A percentile compares a stretch with the other conserved stretches of the same genome.
phyloP scores from a whole-genome alignment of 768 basidiomycete genomes.

The Sutorius australiensis region DNA sequence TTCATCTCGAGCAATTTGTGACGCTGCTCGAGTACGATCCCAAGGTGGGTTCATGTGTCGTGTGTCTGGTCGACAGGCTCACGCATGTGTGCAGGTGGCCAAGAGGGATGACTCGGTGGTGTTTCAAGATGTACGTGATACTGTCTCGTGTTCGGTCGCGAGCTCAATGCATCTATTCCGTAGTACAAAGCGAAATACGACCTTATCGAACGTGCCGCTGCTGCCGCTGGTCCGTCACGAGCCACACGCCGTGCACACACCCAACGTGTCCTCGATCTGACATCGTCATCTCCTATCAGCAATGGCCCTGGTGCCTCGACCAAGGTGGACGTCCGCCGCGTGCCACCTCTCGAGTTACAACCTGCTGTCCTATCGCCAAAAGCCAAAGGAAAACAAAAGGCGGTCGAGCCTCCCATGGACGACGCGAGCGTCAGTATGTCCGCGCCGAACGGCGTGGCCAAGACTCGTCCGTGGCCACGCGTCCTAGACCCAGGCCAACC shows the following conservation, averaged over 20 bases:
- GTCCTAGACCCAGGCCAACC: not conserved
- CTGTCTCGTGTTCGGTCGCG: not conserved
- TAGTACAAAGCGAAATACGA: constrained; percentile 64
- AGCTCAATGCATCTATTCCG: constrained; percentile 3
- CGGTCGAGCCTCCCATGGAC: constrained; percentile 14
- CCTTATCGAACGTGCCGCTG: constrained; percentile 47
- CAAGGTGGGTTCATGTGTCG: constrained; percentile 38
- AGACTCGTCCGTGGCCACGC: constrained; percentile 8
- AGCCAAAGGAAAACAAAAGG: constrained; percentile 33
- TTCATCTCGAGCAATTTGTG: constrained; percentile 82
- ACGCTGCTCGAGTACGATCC: constrained; percentile 78
- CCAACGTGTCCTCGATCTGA: constrained; percentile 48
- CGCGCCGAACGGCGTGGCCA: constrained; percentile 10
- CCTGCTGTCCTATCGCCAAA: constrained; percentile 20
- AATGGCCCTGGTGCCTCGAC: constrained; percentile 3
- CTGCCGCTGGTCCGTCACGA: constrained; percentile 47
- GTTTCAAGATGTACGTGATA: constrained; percentile 62
- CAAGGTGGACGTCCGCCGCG: constrained; percentile 11
- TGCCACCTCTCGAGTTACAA: constrained; percentile 4
- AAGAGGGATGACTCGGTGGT: constrained; percentile 69
- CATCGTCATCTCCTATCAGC: constrained; percentile 23
- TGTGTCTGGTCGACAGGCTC: not conserved
- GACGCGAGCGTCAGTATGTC: constrained; percentile 8
- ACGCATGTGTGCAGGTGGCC: constrained; percentile 45
- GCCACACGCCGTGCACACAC: constrained; percentile 58